Conservation (phyloP, 2,329 filamentous ascomycete species). For the Fusarium virguliforme region DNA sequence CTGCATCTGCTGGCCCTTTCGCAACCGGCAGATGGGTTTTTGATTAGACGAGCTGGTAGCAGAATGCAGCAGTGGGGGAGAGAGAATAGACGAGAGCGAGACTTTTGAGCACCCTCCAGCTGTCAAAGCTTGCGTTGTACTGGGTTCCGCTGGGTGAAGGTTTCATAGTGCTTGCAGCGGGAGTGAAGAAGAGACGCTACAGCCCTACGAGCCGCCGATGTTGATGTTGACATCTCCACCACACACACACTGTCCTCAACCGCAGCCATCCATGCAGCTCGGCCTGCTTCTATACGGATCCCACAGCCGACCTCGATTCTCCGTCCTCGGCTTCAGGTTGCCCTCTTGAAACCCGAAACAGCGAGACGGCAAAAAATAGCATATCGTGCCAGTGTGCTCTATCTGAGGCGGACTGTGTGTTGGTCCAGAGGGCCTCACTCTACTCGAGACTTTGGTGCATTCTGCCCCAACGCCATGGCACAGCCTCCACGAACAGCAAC, state of each 20-base stretch:
- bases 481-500: not conserved
- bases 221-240: not conserved
- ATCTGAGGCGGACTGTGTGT: slow-evolving; percentile 9
- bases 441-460: slow-evolving; percentile 18
- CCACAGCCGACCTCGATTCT: not conserved
- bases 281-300: not conserved
- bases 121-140: slow-evolving; percentile 3
- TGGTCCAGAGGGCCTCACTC: slow-evolving; percentile 8
- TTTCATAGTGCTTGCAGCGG: not conserved
- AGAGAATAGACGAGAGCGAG: not conserved
- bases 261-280: not conserved
- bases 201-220: not conserved
- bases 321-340: slow-evolving; percentile 13
- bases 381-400: slow-evolving; percentile 3
- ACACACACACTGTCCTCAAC: not conserved
- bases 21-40: slow-evolving; percentile 12
- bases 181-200: not conserved
- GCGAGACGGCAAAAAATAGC: not conserved
- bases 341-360: slow-evolving; percentile 6
- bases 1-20: slow-evolving; percentile 13
- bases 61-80: not conserved
- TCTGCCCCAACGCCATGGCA: not conserved
- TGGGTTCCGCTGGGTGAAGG: not conserved
- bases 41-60: slow-evolving; percentile 11
- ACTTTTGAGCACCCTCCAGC: not conserved